Conservation (phyloP, 2,329 filamentous ascomycete genomes). For the Fusarium phyllophilum region DNA sequence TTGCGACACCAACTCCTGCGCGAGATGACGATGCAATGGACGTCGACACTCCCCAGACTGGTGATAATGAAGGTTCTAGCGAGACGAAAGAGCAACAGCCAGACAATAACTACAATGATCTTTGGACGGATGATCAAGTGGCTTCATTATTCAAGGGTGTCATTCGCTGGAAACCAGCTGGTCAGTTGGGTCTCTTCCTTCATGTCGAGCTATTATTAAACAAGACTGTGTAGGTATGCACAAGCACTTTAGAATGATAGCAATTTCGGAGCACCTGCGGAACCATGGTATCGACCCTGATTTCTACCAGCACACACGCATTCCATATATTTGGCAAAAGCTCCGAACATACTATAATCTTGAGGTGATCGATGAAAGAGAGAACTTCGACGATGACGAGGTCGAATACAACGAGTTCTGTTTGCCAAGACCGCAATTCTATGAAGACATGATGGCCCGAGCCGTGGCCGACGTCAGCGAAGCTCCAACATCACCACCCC, state of each 20-base stretch:
- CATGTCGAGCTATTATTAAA: constrained; percentile 15
- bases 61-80: constrained; percentile 56
- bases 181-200: constrained; percentile 54
- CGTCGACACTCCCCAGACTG: constrained; percentile 63
- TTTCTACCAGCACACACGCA: constrained; percentile 80
- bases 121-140: constrained; percentile 96
- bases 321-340: constrained; percentile 92
- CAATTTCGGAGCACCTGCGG: constrained; percentile 81
- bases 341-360: constrained; percentile 86
- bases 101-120: constrained; percentile 62
- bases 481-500: constrained; percentile 58
- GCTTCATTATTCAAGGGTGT: constrained; percentile 92
- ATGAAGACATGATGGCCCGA: constrained; percentile 58
- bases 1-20: constrained; percentile 65
- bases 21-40: constrained; percentile 71
- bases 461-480: constrained; percentile 59
- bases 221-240: constrained; percentile 74
- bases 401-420: constrained; percentile 73
- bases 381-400: constrained; percentile 70
- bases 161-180: constrained; percentile 96
- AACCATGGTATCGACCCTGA: constrained; percentile 82
- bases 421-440: constrained; percentile 62
- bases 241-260: constrained; percentile 92
- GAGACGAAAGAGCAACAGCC: constrained; percentile 39
- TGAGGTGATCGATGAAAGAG: constrained; percentile 85